phyloP scores from a whole-genome alignment of 2,329 filamentous ascomycete genomes.

The Paraconiothyrium sp. region DNA sequence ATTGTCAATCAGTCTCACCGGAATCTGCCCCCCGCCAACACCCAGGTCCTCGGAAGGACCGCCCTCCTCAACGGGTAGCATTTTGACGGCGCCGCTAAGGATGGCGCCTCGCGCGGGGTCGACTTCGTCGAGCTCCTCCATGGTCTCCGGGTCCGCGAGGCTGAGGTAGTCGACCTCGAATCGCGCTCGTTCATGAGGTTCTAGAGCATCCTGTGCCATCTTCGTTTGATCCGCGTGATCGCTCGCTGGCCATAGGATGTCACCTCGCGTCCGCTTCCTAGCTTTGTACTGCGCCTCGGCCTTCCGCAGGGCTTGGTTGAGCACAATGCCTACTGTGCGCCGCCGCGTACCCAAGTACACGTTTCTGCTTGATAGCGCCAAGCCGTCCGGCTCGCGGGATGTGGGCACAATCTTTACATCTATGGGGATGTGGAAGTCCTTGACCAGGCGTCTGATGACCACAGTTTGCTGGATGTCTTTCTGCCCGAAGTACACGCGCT shows the following conservation, averaged over 20 bases:
- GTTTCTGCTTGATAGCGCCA: constrained; percentile 93
- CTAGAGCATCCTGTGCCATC: constrained; percentile 69
- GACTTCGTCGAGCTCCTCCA: constrained; percentile 79
- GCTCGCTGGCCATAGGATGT: constrained; percentile 77
- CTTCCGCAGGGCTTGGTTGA: constrained; percentile 73
- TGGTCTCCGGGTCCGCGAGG: constrained; percentile 82
- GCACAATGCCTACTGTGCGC: constrained; percentile 74
- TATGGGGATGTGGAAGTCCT: constrained; percentile 83
- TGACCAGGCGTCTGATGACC: constrained; percentile 84
- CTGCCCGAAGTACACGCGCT: constrained; percentile 91
- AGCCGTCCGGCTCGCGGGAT: constrained; percentile 77
- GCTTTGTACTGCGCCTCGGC: constrained; percentile 73
- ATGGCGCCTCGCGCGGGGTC: constrained; percentile 79
- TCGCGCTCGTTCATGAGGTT: constrained; percentile 68
- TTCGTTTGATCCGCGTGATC: constrained; percentile 65
- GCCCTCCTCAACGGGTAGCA: constrained; percentile 80
- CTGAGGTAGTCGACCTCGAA: constrained; percentile 95
- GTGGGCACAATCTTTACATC: constrained; percentile 80
- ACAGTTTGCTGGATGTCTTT: constrained; percentile 98
- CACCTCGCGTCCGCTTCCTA: constrained; percentile 64
- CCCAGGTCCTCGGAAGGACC: constrained; percentile 74
- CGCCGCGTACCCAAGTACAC: constrained; percentile 86
- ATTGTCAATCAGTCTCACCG: constrained; percentile 93
- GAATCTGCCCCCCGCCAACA: constrained; percentile 75
- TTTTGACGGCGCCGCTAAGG: constrained; percentile 89